phyloP scores from a whole-genome alignment of 1,139 yeast genomes.

The Hyphopichia wangnamkhiaoensis region DNA sequence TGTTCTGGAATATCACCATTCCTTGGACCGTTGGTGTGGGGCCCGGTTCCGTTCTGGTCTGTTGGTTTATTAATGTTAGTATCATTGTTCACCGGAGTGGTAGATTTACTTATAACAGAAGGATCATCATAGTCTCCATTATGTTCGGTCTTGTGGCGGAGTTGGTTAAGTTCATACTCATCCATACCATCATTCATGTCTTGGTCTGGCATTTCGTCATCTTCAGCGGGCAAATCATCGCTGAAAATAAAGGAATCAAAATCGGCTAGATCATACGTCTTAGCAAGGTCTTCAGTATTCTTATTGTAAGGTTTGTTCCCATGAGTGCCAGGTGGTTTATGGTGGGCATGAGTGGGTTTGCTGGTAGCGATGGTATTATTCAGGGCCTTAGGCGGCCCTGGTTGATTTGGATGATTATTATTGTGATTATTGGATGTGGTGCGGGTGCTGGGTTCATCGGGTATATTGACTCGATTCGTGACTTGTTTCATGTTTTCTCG shows the following conservation, averaged over 20 bases:
- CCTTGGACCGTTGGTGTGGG: conserved; percentile 2
- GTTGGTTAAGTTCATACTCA: conserved; percentile 30
- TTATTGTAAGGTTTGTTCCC: too few relatives aligned
- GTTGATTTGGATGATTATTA: conserved; percentile 5
- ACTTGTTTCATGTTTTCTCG: conserved; percentile 25
- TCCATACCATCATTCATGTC: conserved; percentile 28
- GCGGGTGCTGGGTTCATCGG: conserved; percentile 4
- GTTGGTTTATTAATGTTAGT: background rate
- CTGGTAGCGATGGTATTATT: conserved; percentile 7
- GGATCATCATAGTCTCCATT: conserved; percentile 11
- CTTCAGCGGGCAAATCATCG: conserved; percentile 54
- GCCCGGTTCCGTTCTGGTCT: conserved; percentile 1
- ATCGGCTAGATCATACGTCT: conserved; percentile 32
- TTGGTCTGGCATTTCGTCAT: conserved; percentile 35
- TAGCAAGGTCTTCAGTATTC: conserved; percentile 12
- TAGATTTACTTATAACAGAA: conserved; percentile 8
- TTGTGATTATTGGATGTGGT: conserved; percentile 1
- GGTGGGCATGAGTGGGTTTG: conserved; percentile 6
- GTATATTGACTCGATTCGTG: conserved; percentile 6
- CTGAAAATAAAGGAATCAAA: conserved; percentile 67
- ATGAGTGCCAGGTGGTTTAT: conserved; percentile 9
- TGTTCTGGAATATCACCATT: conserved; percentile 10
- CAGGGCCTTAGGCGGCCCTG: conserved; percentile 8
- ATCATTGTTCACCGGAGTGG: conserved; percentile 1
- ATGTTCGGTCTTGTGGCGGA: conserved; percentile 17